Base-by-base conservation (phyloP, 345 rosid genomes). In the Bruguiera gymnorhiza region DNA sequence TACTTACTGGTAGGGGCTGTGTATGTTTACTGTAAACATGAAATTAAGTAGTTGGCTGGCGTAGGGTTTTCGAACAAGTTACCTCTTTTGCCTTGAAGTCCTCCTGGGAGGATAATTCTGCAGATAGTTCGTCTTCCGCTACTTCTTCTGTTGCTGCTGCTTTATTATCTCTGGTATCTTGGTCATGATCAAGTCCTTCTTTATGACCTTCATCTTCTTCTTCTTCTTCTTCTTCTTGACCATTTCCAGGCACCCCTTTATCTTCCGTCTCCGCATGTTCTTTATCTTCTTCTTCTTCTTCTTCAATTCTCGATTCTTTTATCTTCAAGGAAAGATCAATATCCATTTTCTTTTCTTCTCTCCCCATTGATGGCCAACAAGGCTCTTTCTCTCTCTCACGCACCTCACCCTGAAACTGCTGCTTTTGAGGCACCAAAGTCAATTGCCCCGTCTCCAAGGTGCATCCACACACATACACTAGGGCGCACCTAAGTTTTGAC, bases 401-500 rank as follows among this genome's bases (percentile, higher is more conserved):
- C 50, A 43, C 18, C 50, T 3, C 5, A 15, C 50, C 50, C 50
- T 43, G 50, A 43, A 43, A 21, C 23, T 71, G 83, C 80, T 74
- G 75, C 84, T 83, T 84, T 87, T 81, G 83, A 79, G 86, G 86
- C 81, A 80, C 87, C 78, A 70, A 83, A 83, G 87, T 87, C 91
- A 83, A 87, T 73, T 56, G 86, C 84, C 70, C 72, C 83, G 75
- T 69, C 85, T 56, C 75, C 51, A 62, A 71, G 75, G 73, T 46
- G 68, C 66, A 70, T 70, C 52, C 60, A 75, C 63, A 57, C 65
- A 74, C 69, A 72, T 76, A 79, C 52, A 50, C 68, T 77, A 70
- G 77, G 85, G 77, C 72, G 83, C 85, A 77, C 79, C 87, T 73
- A 64, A 79, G 78, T 51, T 75, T 76, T 84, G 87, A 84, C 85